phyloP scores from a whole-genome alignment of 331 rosid genomes.

The Acacia concinna region DNA sequence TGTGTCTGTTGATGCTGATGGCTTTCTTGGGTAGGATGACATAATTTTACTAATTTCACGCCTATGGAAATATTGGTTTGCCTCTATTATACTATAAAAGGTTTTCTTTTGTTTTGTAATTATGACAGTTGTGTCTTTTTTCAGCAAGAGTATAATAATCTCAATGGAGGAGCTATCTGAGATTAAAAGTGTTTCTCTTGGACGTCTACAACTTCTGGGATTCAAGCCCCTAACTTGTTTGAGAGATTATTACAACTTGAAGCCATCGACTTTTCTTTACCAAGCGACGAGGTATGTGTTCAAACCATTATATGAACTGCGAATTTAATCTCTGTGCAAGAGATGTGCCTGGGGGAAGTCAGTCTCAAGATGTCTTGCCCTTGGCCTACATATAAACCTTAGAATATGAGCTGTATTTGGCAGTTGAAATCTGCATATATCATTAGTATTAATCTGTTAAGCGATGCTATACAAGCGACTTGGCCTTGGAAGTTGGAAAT shows the following conservation, averaged over 20 bases:
- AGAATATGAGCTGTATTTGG: neutral
- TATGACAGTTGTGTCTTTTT: constrained; percentile 26
- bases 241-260: constrained; percentile 87
- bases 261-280: constrained; percentile 87
- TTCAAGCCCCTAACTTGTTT: constrained; percentile 90
- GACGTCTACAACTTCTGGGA: constrained; percentile 79
- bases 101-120: constrained; percentile 28
- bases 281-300: constrained; percentile 73
- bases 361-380: neutral
- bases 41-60: neutral
- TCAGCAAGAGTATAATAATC: constrained; percentile 71
- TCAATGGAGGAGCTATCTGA: constrained; percentile 74
- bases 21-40: constrained; percentile 16
- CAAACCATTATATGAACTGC: constrained; percentile 27
- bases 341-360: neutral
- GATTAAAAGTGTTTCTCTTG: constrained; percentile 66
- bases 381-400: neutral
- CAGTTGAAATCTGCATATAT: neutral
- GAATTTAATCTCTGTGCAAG: constrained; percentile 29
- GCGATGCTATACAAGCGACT: neutral
- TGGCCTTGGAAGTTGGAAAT: neutral
- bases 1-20: constrained; percentile 14
- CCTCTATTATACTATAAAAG: constrained; percentile 7
- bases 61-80: constrained; percentile 12
- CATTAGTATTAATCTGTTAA: neutral